Base-by-base conservation (phyloP, 495 filamentous ascomycete species). In the Apiosordaria backusii region DNA sequence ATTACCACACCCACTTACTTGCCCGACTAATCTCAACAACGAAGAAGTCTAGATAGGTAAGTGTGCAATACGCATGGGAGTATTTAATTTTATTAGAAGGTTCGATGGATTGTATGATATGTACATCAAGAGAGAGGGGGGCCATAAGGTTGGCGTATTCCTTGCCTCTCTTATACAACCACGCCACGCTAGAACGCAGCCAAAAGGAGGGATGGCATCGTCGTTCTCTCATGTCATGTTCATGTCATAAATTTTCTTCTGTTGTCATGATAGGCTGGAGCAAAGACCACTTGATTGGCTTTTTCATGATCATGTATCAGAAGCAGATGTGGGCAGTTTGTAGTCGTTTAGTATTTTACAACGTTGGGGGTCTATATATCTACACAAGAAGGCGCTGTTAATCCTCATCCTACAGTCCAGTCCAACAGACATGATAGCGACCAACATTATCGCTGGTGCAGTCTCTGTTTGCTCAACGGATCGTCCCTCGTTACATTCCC, bases 1-100 rank as follows among this genome's bases (percentile, higher is more conserved):
- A 45, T 45, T 45, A 45, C 16, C 35, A 13, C 35, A 18, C 35
- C 16, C 35, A 2, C 5, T 2, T 45, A 13, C 35, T 45, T 45
- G 3, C 35, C 35, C 16, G 35, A 45, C n/a, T 45, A 9, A 3
- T 45, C 10, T 2, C 35, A 45, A 13, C 35, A 13, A 45, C 35
- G 16, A 45, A 29, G 16, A 45, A 13, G 35, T 6, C 16, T 45
- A 13, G 35, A 18, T 29, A n/a, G n/a, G n/a, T n/a, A n/a, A n/a
- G n/a, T n/a, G n/a, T n/a, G n/a, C n/a, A n/a, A n/a, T n/a, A n/a
- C 10, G 67, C 60, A 2, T 63, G 60, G 54, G 40, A 50, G 6
- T 50, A 16, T 16, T 50, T 50, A 6, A 50, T 50, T 50, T 6
- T 50, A n/a, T n/a, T n/a, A 50, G 40, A 50, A 50, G 6, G 7